A percentile compares a stretch with the other conserved stretches of the same genome.
Conservation (phyloP, 257 asterid species). For the Solanum gandarillasii region DNA sequence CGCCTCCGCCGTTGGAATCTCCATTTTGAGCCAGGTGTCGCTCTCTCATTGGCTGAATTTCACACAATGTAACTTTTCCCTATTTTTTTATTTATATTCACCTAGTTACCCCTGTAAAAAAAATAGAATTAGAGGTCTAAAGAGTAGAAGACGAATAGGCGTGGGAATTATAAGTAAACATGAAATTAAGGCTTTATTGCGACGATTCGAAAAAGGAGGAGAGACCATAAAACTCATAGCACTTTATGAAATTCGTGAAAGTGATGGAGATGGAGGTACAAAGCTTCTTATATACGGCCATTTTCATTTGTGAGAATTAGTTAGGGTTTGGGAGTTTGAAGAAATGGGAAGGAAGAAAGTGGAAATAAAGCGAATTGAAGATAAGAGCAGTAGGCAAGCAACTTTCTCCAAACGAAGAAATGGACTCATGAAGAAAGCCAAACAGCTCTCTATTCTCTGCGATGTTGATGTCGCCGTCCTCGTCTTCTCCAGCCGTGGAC, state of each 20-base stretch:
- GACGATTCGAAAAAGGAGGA: slow-evolving; percentile 34
- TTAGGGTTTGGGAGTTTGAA: not conserved
- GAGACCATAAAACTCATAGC: not conserved
- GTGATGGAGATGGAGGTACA: not conserved
- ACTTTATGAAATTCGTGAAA: not conserved
- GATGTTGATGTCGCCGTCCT: slow-evolving; percentile 41
- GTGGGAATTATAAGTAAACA: slow-evolving; percentile 36
- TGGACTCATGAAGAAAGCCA: slow-evolving; percentile 10
- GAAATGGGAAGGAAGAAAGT: slow-evolving; percentile 11
- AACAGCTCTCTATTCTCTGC: slow-evolving; percentile 35
- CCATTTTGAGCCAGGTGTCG: not conserved
- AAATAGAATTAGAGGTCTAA: not conserved
- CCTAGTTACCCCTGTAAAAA: not conserved
- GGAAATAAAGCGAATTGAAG: slow-evolving; percentile 9
- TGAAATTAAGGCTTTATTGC: slow-evolving; percentile 29
- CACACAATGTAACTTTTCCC: not conserved
- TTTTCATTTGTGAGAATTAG: not conserved
- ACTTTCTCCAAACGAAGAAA: slow-evolving; percentile 11
- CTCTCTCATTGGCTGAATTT: not conserved
- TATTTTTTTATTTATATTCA: not conserved
- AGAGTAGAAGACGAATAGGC: not conserved
- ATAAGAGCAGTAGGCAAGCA: slow-evolving; percentile 10
- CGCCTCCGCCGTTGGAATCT: not conserved
- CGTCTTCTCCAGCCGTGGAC: slow-evolving; percentile 47
- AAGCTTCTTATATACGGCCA: not conserved